Evolutionary conservation across 306 rosid genomes (phyloP), one percentile per base, ranked within the genome.

Genomic region (Citrullus mucosospermus): DNA sequence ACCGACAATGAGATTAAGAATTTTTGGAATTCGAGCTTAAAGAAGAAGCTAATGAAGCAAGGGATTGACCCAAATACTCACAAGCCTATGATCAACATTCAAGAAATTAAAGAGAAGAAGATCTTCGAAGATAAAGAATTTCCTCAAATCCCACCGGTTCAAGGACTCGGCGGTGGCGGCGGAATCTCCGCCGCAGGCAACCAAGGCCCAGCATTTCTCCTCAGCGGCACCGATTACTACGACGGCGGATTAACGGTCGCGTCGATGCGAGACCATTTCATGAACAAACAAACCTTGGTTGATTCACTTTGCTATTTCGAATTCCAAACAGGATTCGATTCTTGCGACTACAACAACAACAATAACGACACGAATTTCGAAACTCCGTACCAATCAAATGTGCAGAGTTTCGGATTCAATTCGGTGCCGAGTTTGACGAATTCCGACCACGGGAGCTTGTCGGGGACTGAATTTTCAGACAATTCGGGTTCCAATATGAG

Each of bases 1-100:
- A 95, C 99, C 7, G 99, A 95, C 36, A 95, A 95, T 75, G 99
- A 95, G 87, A 95, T 95, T 3, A 95, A 95, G 51, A 95, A 95
- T 66, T 95, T 95, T 60, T 95, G 99, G 99, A 95, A 95, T 84
- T 95, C 99, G 20, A 87, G 92, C 65, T 58, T 95, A 85, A 95
- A 95, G 87, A 95, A 95, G 92, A 95, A 95, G 85, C 87, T 95
- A 28, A 34, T 92, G 84, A 95, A 92, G 92, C 97, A 91, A 84
- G 99, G 99, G 70, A 92, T 95, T 78, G 99, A 95, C 80, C 99
- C 99, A 30, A 79, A 87, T 8, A 91, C 99, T 5, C 99, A 92
- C 90, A 92, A 95, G 83, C 93, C 97, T 3, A 80, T 89, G 2
- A 67, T 78, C 22, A 84, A 91, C 32, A 61, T 72, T 30, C 77